A percentile compares a stretch with the other conserved stretches of the same genome.
phyloP scores from a whole-genome alignment of 139 green algal species.

The Coelastrella sp. region DNA sequence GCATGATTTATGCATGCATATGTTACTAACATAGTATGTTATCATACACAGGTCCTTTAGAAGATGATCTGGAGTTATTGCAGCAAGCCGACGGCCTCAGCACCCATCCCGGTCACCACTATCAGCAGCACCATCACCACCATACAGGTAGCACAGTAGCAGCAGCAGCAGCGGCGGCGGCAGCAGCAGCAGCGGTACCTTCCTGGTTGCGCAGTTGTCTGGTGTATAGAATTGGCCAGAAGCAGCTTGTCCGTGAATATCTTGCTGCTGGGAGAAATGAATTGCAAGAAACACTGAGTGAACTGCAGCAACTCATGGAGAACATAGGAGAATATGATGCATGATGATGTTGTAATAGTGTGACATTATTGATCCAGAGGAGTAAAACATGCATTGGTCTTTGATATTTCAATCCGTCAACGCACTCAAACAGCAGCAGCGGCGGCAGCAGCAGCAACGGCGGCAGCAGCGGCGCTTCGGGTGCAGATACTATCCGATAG shows the following conservation, averaged over 20 bases:
- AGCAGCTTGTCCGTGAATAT: slow-evolving; percentile 74
- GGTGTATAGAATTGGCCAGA: slow-evolving; percentile 82
- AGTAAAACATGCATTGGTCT: too few species aligned
- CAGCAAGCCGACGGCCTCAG: slow-evolving; percentile 56
- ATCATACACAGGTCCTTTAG: neutral
- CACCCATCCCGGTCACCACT: slow-evolving; percentile 37
- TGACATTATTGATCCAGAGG: too few species aligned
- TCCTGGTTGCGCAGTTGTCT: slow-evolving; percentile 60
- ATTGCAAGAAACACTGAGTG: slow-evolving; percentile 64
- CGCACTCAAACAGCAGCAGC: too few species aligned
- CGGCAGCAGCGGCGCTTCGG: too few species aligned
- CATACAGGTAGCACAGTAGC: neutral
- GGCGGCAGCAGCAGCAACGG: too few species aligned
- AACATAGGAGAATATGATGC: neutral
- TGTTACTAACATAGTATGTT: neutral
- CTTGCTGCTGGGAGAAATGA: slow-evolving; percentile 59
- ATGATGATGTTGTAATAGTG: too few species aligned
- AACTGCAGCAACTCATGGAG: slow-evolving; percentile 50
- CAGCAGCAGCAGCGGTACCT: slow-evolving; percentile 14
- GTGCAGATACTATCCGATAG: too few species aligned
- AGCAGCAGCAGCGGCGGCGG: too few species aligned
- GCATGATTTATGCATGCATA: too few species aligned
- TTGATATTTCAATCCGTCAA: too few species aligned
- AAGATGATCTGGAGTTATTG: too few species aligned
- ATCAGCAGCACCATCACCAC: slow-evolving; percentile 16